Evolutionary conservation across 192 early-diverging fungal species (phyloP).

Genomic region (Chytriomyces sp.): DNA sequence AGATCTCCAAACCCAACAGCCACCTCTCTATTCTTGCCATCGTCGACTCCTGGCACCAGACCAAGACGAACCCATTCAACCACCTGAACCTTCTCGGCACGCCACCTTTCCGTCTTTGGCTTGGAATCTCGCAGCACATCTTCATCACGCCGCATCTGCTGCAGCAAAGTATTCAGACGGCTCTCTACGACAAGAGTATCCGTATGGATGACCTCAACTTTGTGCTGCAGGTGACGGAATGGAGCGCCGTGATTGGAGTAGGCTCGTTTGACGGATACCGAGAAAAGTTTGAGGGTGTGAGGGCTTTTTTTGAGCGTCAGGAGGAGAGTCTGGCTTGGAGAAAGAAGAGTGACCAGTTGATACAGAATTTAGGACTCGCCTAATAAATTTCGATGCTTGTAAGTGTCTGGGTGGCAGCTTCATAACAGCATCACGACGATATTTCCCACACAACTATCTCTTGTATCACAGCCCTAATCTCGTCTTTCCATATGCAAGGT

Average conservation of each 20-base stretch:
- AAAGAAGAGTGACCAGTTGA: neutral
- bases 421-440: too few species aligned
- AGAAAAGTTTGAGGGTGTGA: constrained; percentile 78
- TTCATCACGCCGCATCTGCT: constrained; percentile 81
- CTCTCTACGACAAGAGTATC: constrained; percentile 70
- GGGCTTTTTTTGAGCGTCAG: constrained; percentile 75
- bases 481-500: too few species aligned
- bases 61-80: constrained; percentile 60
- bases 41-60: constrained; percentile 89
- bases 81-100: neutral
- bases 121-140: constrained; percentile 92
- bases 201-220: constrained; percentile 76
- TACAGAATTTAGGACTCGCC: neutral
- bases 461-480: too few species aligned
- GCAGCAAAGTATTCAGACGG: constrained; percentile 84
- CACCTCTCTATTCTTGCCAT: constrained; percentile 93
- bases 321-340: constrained; percentile 54
- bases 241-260: constrained; percentile 88
- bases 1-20: constrained; percentile 65
- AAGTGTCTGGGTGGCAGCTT: too few species aligned
- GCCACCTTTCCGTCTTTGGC: neutral
- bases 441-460: too few species aligned
- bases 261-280: constrained; percentile 84
- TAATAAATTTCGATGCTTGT: too few species aligned
- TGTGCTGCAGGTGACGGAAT: constrained; percentile 85